Percentiles rank a stretch among this genome's conserved stretches.
Conservation (phyloP, 2,329 filamentous ascomycete genomes). For the Fusarium clavum region DNA sequence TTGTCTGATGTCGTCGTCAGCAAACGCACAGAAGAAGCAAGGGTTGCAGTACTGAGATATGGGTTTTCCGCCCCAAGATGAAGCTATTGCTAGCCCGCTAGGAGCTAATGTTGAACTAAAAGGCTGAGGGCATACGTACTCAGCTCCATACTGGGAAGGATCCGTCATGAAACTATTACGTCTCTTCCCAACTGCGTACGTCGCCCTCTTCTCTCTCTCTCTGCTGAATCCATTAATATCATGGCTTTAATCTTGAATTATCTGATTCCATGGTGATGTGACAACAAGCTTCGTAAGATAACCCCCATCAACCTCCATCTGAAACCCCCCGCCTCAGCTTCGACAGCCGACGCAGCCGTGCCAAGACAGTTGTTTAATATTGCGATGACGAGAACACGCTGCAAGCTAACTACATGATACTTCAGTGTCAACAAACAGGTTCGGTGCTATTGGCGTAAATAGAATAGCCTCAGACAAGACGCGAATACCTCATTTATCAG, state of each 20-base stretch:
- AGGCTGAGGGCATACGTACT: conserved; percentile 25
- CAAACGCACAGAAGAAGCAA: conserved; percentile 7
- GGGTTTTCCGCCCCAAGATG: conserved; percentile 3
- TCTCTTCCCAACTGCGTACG: conserved; percentile 20
- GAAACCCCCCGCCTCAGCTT: conserved; percentile 17
- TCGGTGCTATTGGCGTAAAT: conserved; percentile 25
- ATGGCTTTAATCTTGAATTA: not conserved
- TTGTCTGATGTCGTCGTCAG: conserved; percentile 28
- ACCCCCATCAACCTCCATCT: conserved; percentile 7
- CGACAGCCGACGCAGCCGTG: conserved; percentile 29
- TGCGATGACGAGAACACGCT: not conserved
- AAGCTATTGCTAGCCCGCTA: not conserved
- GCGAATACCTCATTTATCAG: conserved; percentile 28
- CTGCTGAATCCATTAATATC: not conserved
- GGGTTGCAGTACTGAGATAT: conserved; percentile 16
- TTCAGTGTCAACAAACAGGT: not conserved
- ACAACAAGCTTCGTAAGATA: conserved; percentile 6
- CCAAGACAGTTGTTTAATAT: conserved; percentile 20
- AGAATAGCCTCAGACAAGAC: conserved; percentile 5
- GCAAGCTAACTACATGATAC: not conserved
- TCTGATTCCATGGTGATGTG: conserved; percentile 10
- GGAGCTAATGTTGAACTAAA: not conserved
- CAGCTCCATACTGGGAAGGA: conserved; percentile 21
- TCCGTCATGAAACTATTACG: conserved; percentile 32
- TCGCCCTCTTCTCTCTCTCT: conserved; percentile 3